Evolutionary conservation across 2,329 filamentous ascomycete species (phyloP).

Genomic region (Fusarium annulatum): DNA sequence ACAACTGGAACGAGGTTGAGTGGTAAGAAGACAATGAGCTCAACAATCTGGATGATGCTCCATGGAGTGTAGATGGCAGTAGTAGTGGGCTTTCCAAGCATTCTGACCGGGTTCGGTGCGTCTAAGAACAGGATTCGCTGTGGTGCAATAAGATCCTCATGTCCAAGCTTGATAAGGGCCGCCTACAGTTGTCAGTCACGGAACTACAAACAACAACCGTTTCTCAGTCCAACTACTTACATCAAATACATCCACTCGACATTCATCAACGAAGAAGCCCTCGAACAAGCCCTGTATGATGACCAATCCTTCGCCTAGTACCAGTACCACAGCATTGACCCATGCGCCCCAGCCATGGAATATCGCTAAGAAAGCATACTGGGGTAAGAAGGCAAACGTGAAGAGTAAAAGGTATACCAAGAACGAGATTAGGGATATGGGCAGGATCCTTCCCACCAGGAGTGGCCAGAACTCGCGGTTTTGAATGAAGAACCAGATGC

Average conservation of each 20-base stretch:
- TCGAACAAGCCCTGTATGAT: constrained; percentile 78
- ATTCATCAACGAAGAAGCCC: constrained; percentile 84
- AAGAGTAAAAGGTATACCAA: constrained; percentile 90
- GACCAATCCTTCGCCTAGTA: constrained; percentile 83
- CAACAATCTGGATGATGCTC: constrained; percentile 88
- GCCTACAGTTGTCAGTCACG: constrained; percentile 55
- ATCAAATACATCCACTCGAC: constrained; percentile 85
- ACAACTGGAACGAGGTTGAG: constrained; percentile 89
- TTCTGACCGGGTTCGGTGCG: constrained; percentile 77
- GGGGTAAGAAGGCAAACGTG: constrained; percentile 86
- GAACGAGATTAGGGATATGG: constrained; percentile 82
- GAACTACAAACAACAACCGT: neutral
- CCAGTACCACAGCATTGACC: constrained; percentile 87
- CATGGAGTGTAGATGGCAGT: constrained; percentile 87
- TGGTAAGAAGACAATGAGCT: constrained; percentile 82
- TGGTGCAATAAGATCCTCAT: constrained; percentile 74
- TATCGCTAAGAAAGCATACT: constrained; percentile 87
- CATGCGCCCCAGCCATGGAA: constrained; percentile 92
- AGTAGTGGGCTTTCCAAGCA: constrained; percentile 83
- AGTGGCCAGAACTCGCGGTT: constrained; percentile 87
- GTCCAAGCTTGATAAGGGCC: constrained; percentile 79
- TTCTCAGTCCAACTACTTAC: constrained; percentile 56
- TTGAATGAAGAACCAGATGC: constrained; percentile 82
- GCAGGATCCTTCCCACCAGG: constrained; percentile 80
- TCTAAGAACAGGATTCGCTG: constrained; percentile 74